Evolutionary conservation across 2,329 filamentous ascomycete genomes (phyloP).

Genomic region (Grosmannia clavigera): DNA sequence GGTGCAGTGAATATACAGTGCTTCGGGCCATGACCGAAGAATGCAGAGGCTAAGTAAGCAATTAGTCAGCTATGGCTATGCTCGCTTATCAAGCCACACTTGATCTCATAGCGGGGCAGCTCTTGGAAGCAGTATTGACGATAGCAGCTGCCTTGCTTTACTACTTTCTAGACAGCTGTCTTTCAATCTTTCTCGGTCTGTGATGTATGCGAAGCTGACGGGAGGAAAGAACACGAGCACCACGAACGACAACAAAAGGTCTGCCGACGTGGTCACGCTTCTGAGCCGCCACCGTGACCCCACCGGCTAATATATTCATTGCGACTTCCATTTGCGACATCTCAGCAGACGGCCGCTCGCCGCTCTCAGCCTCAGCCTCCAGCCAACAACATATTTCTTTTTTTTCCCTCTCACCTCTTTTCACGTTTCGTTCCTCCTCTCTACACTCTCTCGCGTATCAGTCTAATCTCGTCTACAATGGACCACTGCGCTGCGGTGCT

Average conservation of each 20-base stretch:
- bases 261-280: neutral
- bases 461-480: conserved; percentile 18
- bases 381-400: neutral
- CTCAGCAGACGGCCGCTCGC: neutral
- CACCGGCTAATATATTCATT: neutral
- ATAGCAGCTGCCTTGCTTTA: neutral
- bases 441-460: neutral
- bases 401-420: neutral
- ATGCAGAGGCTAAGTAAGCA: neutral
- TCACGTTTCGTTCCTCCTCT: neutral
- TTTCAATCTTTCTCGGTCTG: neutral
- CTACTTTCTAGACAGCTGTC: neutral
- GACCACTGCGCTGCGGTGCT: conserved; percentile 25
- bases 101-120: neutral
- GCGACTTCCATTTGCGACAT: neutral
- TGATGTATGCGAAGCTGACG: neutral
- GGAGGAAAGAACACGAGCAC: neutral
- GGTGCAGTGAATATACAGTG: too few relatives aligned
- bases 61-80: neutral
- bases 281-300: neutral
- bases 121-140: neutral
- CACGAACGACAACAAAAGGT: neutral
- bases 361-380: neutral
- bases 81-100: neutral
- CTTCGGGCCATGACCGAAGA: too few relatives aligned